Evolutionary conservation across 139 green algal species (phyloP).

Genomic region (Picochlorum sp.): DNA sequence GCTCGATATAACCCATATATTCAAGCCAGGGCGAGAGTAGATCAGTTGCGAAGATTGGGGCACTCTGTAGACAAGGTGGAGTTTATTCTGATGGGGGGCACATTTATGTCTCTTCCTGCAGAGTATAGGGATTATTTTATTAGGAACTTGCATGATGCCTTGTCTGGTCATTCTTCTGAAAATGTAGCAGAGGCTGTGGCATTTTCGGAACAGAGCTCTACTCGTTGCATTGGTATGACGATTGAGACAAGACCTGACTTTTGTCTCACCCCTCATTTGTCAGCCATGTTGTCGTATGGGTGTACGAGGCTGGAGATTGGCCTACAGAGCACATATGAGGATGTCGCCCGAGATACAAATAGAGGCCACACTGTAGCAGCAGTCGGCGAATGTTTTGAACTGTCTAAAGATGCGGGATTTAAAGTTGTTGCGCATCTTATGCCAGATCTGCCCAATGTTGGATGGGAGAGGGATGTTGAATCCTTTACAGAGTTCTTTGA

Average conservation of each 20-base stretch:
- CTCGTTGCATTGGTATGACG: conserved; percentile 91
- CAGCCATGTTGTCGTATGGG: conserved; percentile 84
- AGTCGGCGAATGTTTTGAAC: conserved; percentile 86
- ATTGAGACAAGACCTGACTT: conserved; percentile 96
- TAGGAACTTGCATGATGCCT: conserved; percentile 89
- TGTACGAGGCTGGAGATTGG: conserved; percentile 90
- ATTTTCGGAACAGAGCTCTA: conserved; percentile 67
- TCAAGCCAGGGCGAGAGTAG: conserved; percentile 75
- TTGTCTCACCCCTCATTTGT: conserved; percentile 65
- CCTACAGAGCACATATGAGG: conserved; percentile 88
- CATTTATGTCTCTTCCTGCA: conserved; percentile 91
- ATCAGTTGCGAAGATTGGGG: conserved; percentile 89
- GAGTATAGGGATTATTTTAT: conserved; percentile 98
- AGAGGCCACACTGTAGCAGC: conserved; percentile 80
- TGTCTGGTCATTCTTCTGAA: conserved; percentile 65
- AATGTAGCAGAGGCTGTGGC: conserved; percentile 55
- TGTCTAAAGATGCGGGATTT: conserved; percentile 91
- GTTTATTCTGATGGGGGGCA: conserved; percentile 99
- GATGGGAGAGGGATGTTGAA: conserved; percentile 94
- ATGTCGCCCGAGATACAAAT: conserved; percentile 96
- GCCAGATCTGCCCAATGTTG: conserved; percentile 96
- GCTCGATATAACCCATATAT: conserved; percentile 93
- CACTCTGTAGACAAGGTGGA: conserved; percentile 97
- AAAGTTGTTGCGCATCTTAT: conserved; percentile 98
- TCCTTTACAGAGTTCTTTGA: conserved; percentile 97